Evolutionary conservation across 345 rosid species (phyloP), one percentile per base, ranked within the genome.

Genomic region (Linum lewisii): DNA sequence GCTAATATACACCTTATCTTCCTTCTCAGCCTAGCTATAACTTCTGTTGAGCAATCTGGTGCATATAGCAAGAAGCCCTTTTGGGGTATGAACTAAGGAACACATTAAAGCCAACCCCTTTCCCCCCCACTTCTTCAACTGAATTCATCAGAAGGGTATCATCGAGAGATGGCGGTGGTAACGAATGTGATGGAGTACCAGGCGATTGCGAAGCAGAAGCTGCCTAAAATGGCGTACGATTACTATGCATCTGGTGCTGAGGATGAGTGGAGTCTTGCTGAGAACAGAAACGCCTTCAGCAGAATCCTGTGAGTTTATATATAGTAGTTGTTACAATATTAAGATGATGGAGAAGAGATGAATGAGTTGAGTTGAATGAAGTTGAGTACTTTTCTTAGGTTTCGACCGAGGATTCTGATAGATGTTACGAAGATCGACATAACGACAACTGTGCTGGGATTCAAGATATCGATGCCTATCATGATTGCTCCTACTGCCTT

Each of bases 241-340:
- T 92, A 92, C 69, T 86, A 83, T 67, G 87, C 97, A 21, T 86
- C 97, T 5, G 97, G 98, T 62, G 93, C 98, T 18, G 98, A 92
- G 67, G 98, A 92, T 74, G 87, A 92, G 61, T 92, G 97, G 98
- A 88, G 84, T 66, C 95, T 92, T 54, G 62, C 54, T 69, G 97
- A 92, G 72, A 92, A 92, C 67, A 79, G 81, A 10, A 77, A 81
- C 66, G 97, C 97, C 22, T 92, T 92, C 73, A 80, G 95, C 9
- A 80, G 93, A 74, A 92, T 92, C 71, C 69, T 86, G 97, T 92
- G 69, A 70, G 90, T 45, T 66, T 54, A 13, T 55, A 37, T 58
- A n/a, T n/a, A n/a, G n/a, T n/a, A n/a, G n/a, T n/a, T n/a, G n/a
- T n/a, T n/a, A n/a, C n/a, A n/a, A n/a, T n/a, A n/a, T n/a, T n/a